Base-by-base conservation (phyloP, 1,284 basidiomycete species). In the Ceratobasidium papillatum region DNA sequence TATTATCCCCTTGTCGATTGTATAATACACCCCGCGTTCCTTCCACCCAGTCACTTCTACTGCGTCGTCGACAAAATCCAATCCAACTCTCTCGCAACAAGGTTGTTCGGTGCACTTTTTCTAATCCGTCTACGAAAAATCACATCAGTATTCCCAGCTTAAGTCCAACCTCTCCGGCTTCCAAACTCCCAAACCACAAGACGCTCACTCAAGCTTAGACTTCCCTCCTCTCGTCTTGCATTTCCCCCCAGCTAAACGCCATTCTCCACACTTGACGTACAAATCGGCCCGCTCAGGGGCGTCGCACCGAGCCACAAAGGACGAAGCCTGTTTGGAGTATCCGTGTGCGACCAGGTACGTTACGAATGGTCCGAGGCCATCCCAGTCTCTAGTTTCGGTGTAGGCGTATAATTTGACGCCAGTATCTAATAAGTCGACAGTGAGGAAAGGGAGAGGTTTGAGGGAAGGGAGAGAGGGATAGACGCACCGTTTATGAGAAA, bases 321-420 rank as follows among this genome's bases (percentile, higher is more conserved):
- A 77, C 0, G 88, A 84, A 0, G 94, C 96, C 79, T 96, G 91
- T 75, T 89, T 91, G 3, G 85, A 79, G 79, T 94, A 87, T 0
- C 91, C 92, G 68, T 89, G 89, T 64, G 89, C 85, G 25, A 94
- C 86, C 41, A 95, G 85, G 81, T 94, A 90, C 63, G 88, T 90
- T 22, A 98, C 96, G 81, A 97, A 98, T 0, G 93, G 89, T 81
- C 97, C 95, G 80, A 98, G 85, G 0, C 87, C 90, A 41, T 94
- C 92, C 82, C 95, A 98, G 81, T 97, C 94, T 72, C 89, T 86
- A 11, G 87, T 85, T n/a, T 87, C 85, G 1, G 91, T 91, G 68
- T 98, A 82, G 0, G 94, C 91, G 76, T 94, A 89, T 11, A 98
- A 83, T 81, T 97, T 98, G 77, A 95, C 81, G 83, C 95, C 95